These are phyloP conservation scores for Myxozyma melibiosi DNA, from an alignment of 805 yeast genomes.

Conservation along the genomic window DNA sequence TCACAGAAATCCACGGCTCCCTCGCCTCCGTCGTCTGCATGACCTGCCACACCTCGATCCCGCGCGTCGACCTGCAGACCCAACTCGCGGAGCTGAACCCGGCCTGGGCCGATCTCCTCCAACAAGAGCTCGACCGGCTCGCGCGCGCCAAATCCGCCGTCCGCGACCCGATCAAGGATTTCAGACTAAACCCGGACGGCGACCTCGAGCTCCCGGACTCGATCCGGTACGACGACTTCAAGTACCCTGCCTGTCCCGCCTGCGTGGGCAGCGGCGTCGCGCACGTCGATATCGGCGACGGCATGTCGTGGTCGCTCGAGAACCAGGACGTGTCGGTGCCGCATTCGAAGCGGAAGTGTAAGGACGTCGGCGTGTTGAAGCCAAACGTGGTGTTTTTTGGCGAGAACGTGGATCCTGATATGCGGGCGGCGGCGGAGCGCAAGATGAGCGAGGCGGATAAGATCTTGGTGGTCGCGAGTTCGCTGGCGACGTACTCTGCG, in stretches of 20 bases:
- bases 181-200: constrained; percentile 36
- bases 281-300: constrained; percentile 3
- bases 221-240: constrained; percentile 33
- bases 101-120: constrained; percentile 31
- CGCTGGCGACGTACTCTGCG: constrained; percentile 38
- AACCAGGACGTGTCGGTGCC: constrained; percentile 13
- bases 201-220: constrained; percentile 34
- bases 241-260: constrained; percentile 35
- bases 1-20: constrained; percentile 38
- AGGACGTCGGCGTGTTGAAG: constrained; percentile 36
- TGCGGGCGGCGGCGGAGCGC: constrained; percentile 28
- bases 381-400: constrained; percentile 39
- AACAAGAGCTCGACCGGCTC: constrained; percentile 21
- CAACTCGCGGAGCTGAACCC: constrained; percentile 33
- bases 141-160: neutral
- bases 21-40: constrained; percentile 34
- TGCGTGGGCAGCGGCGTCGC: constrained; percentile 27
- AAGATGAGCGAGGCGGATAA: constrained; percentile 29
- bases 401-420: constrained; percentile 33
- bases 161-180: constrained; percentile 24
- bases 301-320: constrained; percentile 16
- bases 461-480: constrained; percentile 35
- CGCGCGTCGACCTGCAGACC: constrained; percentile 29
- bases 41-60: constrained; percentile 30
- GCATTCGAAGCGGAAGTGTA: constrained; percentile 18